phyloP scores from a whole-genome alignment of 192 early-diverging fungal species.

The Coemansia sp. region DNA sequence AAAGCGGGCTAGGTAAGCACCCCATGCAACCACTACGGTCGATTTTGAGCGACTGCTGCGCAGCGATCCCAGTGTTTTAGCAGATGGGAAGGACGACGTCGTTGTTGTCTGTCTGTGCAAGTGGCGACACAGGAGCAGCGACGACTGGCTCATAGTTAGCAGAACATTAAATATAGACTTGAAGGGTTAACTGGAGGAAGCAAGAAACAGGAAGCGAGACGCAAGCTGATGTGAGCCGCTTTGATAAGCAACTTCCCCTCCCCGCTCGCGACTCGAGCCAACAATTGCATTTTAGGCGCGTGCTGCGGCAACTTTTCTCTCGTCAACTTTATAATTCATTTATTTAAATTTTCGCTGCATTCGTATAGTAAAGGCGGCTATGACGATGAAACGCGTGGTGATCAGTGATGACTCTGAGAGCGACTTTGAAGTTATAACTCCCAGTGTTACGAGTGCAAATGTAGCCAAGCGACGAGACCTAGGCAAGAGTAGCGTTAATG shows the following conservation, averaged over 20 bases:
- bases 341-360: neutral
- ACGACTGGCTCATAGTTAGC: neutral
- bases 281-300: neutral
- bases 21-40: conserved; percentile 35
- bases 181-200: neutral
- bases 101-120: neutral
- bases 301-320: neutral
- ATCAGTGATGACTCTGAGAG: conserved; percentile 7
- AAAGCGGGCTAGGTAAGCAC: conserved; percentile 36
- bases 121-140: conserved; percentile 2
- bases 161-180: neutral
- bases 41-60: conserved; percentile 7
- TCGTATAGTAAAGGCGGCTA: neutral
- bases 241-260: neutral
- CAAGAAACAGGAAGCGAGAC: neutral
- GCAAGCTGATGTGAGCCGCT: neutral
- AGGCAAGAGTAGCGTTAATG: neutral
- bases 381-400: conserved; percentile 4
- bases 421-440: neutral
- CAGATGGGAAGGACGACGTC: neutral
- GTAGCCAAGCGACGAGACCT: neutral
- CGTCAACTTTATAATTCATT: neutral
- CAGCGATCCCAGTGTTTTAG: neutral
- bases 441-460: neutral
- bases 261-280: neutral